Evolutionary conservation across 768 basidiomycete genomes (phyloP), one percentile per base, ranked within the genome.

Genomic region (Boletus tylopilopsis): DNA sequence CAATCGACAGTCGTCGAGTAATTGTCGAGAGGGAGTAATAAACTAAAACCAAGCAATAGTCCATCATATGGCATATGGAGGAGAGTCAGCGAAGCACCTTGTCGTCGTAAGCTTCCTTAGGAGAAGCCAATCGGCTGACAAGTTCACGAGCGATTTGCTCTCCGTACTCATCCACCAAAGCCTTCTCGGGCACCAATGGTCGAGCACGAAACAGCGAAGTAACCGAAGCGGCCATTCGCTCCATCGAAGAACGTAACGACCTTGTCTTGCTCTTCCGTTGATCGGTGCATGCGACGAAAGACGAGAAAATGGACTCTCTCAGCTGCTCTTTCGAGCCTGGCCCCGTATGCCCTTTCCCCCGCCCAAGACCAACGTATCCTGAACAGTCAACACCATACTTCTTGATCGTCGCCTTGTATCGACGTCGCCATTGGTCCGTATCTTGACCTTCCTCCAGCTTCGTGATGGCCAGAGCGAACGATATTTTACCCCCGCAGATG

Each of bases 341-440:
- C 42, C 57, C 56, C n/a, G 46, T 42, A 30, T 35, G 54, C 22
- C 61, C 57, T 44, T 56, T 54, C 35, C 39, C 63, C 9, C 64
- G 59, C 12, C 64, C 69, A 48, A 74, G 56, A 43, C 73, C 73
- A 15, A 69, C 63, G 29, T 64, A 60, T 4, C 65, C 66, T 15
- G 58, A 50, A 7, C 63, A 59, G 16, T 51, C 36, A 18, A 66
- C 45, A 3, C 52, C 53, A 37, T 52, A 55, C 19, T 21, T 45
- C 16, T 36, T 38, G 13, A 68, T 50, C 18, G 42, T 49, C 10
- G 19, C 8, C 3, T 40, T 18, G 36, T 74, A 62, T 27, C 51
- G 47, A 13, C 22, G 33, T 73, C 71, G 69, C 76, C 76, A 76
- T 36, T 55, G 55, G 18, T 66, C 56, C 51, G 59, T 64, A 15